Evolutionary conservation across 2,329 filamentous ascomycete species (phyloP).

Genomic region (Cordyceps militaris): DNA sequence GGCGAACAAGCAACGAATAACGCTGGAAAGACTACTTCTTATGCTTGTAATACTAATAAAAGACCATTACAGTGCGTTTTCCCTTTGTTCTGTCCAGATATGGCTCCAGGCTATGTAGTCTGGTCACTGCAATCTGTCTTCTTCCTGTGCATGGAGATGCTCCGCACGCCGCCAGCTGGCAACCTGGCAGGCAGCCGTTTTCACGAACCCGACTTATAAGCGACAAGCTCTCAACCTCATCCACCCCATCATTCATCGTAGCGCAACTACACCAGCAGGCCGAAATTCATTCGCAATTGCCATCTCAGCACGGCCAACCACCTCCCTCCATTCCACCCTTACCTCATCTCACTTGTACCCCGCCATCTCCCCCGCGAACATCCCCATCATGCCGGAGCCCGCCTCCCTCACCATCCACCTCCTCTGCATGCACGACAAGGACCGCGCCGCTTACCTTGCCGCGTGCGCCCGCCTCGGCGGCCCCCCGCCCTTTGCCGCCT

Average conservation of each 20-base stretch:
- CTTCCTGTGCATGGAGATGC: neutral
- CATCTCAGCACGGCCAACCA: neutral
- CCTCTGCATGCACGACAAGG: conserved; percentile 11
- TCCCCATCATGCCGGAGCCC: conserved; percentile 1
- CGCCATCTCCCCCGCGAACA: neutral
- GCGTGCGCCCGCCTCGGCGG: conserved; percentile 21
- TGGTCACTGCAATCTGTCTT: neutral
- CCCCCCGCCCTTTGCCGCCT: conserved; percentile 16
- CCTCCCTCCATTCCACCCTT: neutral
- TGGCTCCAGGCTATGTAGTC: neutral
- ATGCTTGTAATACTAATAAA: too few species aligned
- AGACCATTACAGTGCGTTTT: too few species aligned
- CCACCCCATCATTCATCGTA: neutral
- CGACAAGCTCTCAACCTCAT: neutral
- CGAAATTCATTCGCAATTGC: neutral
- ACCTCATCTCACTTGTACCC: neutral
- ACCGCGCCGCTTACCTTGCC: conserved; percentile 32
- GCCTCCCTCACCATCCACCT: conserved; percentile 8
- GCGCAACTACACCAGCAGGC: neutral
- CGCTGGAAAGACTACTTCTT: too few species aligned
- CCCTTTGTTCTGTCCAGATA: neutral
- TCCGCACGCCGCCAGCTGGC: neutral
- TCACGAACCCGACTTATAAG: neutral
- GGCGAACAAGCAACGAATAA: too few species aligned
- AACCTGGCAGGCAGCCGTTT: neutral